These are phyloP conservation scores for Cryomyces antarcticus DNA, from an alignment of 495 filamentous ascomycete species.

Conservation along the genomic window DNA sequence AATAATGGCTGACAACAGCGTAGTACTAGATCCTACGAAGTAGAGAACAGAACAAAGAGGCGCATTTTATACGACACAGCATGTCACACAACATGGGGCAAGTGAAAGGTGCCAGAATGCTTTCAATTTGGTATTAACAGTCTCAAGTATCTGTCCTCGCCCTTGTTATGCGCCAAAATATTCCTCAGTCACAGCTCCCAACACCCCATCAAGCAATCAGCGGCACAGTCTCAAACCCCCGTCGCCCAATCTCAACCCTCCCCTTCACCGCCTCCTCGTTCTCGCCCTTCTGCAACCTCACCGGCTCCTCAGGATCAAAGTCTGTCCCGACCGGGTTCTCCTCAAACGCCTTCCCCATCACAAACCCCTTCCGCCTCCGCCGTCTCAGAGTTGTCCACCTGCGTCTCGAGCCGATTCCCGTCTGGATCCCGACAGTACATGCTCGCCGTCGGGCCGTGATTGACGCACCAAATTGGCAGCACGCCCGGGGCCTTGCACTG, in stretches of 20 bases:
- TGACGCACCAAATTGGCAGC: conserved; percentile 22
- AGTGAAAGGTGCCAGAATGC: too few species aligned
- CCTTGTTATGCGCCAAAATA: too few species aligned
- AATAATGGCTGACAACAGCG: too few species aligned
- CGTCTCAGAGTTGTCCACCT: conserved; percentile 25
- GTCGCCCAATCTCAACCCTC: conserved; percentile 10
- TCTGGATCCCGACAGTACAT: conserved; percentile 7
- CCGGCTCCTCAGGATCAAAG: conserved; percentile 20
- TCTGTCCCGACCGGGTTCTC: conserved; percentile 21
- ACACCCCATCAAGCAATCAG: too few species aligned
- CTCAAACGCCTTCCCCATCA: conserved; percentile 6
- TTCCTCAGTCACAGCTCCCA: too few species aligned
- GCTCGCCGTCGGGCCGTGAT: conserved; percentile 3
- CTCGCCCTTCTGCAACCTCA: conserved; percentile 17
- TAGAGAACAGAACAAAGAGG: too few species aligned
- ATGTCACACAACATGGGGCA: too few species aligned
- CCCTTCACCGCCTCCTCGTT: conserved; percentile 16
- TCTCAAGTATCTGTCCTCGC: too few species aligned
- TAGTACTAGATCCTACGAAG: too few species aligned
- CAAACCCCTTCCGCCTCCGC: conserved; percentile 18
- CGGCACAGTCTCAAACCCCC: too few species aligned
- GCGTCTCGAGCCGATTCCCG: conserved; percentile 25
- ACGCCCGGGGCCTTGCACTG: conserved; percentile 17
- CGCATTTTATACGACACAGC: too few species aligned
- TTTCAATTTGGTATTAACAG: too few species aligned